Conservation (phyloP, 768 basidiomycete genomes). For the Daedaleopsis sinensis region DNA sequence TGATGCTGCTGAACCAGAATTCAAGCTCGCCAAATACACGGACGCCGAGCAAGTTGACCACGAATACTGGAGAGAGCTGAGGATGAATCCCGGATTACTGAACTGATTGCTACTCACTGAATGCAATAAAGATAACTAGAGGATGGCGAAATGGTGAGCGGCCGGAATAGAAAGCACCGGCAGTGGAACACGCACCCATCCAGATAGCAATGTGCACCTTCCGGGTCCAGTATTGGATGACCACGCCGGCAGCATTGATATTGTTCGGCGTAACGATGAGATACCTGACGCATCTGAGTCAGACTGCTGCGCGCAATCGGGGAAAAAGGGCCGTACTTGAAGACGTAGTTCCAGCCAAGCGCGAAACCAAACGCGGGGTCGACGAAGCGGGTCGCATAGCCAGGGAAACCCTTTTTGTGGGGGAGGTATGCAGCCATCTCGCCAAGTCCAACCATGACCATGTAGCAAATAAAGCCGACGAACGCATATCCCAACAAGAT, state of each 20-base stretch:
- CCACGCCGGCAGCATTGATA: slow-evolving; percentile 59
- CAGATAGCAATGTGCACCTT: slow-evolving; percentile 49
- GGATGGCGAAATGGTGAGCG: not conserved
- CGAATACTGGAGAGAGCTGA: slow-evolving; percentile 42
- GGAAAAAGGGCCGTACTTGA: slow-evolving; percentile 42
- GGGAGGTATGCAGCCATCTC: slow-evolving; percentile 47
- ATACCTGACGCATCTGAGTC: slow-evolving; percentile 35
- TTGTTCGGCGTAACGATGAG: slow-evolving; percentile 69
- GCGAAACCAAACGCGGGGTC: slow-evolving; percentile 73
- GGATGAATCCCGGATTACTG: not conserved
- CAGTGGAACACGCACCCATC: slow-evolving; percentile 49
- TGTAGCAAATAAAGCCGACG: slow-evolving; percentile 58
- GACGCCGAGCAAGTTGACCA: slow-evolving; percentile 63
- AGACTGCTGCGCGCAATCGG: not conserved
- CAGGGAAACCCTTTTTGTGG: slow-evolving; percentile 60
- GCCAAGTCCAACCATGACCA: slow-evolving; percentile 56
- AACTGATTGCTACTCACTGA: slow-evolving; percentile 42
- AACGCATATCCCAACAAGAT: slow-evolving; percentile 44
- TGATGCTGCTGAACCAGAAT: slow-evolving; percentile 74
- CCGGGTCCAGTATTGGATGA: slow-evolving; percentile 40
- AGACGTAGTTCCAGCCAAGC: slow-evolving; percentile 64
- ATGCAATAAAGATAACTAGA: slow-evolving; percentile 58
- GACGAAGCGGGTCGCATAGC: slow-evolving; percentile 65
- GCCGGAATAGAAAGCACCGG: not conserved
- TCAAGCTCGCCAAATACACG: slow-evolving; percentile 74